Evolutionary conservation across 495 filamentous ascomycete genomes (phyloP), one percentile per base, ranked within the genome.

Genomic region (Parathielavia appendiculata): DNA sequence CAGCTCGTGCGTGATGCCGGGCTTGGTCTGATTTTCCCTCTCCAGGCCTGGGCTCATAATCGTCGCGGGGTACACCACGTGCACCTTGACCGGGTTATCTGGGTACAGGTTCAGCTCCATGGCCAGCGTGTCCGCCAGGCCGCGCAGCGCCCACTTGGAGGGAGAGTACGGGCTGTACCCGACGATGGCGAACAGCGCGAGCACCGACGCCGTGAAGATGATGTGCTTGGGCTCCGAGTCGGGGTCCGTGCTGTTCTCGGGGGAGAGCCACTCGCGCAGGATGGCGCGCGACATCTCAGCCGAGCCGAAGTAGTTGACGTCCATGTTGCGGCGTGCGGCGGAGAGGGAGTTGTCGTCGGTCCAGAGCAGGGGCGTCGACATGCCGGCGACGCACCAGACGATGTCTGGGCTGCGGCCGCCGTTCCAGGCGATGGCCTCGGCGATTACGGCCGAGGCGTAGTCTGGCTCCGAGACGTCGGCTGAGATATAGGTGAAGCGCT

Each of bases 141-240:
- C 83, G 60, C 91, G 86, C 53, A 98, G 78, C 13, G 95, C 95
- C 51, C 85, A 82, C 73, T 98, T 98, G 30, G 85, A 77, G 14
- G 93, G 91, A 1, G 87, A 81, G 68, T 98, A 98, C 1, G 89
- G 82, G 1, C 76, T 78, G 71, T 97, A 98, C n/a, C 95, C 93
- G 22, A 84, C 79, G 43, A 97, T 68, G 20, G 89, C 78, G 62
- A 85, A 81, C 62, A 96, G 86, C 3, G 89, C 88, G 20, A 87
- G 71, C 10, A 86, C 80, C 14, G 89, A 92, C 9, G 85, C 85
- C 0, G 92, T 97, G 67, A 97, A 91, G 63, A 98, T 82, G 59
- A 98, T 75, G 68, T 97, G 93, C 52, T 88, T 79, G 8, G 85
- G 79, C 51, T 73, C 66, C 30, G 75, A 61, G 17, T 55, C 66